Evolutionary conservation across 345 rosid species (phyloP), one percentile per base, ranked within the genome.

Genomic region (Populus pruinosa): DNA sequence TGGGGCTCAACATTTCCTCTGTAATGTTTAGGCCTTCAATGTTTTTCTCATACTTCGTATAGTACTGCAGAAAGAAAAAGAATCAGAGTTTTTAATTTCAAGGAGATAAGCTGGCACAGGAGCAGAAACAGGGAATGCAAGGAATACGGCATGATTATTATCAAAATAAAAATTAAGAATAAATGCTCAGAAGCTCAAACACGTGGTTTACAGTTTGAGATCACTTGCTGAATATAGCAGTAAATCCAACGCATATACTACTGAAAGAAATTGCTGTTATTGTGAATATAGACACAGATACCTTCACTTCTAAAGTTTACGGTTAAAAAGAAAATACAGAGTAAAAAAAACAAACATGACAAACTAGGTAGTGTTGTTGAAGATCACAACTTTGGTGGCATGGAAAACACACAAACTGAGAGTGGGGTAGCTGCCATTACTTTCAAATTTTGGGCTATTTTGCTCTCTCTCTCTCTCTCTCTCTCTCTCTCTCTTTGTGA

Each of bases 1-100:
- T 85, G 17, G 91, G 87, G 77, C 86, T 93, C 78, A 93, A 59
- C 94, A 94, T 88, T 84, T 94, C 98, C 53, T 91, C 95, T 0
- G 95, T 94, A 74, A 94, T 82, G 86, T 91, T 92, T 77, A 91
- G 79, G 55, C 90, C 90, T 78, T 91, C 94, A 77, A 83, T 67
- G 59, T 86, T 59, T 81, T 84, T 93, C 70, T 87, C 92, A 72
- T 80, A 87, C 83, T 82, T 82, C 71, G 80, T 82, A 79, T 78
- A 82, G 72, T 87, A 89, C 92, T 90, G 90, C 75, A 70, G 47
- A 70, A 63, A 33, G 71, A 36, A 11, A 63, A 61, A 50, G 33
- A 31, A 75, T 69, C n/a, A 47, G 39, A 49, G 2, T 63, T 75
- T 74, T 59, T 74, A 67, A 17, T 67, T 39, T 67, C 27, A 44